phyloP scores from a whole-genome alignment of 352 stramenopile genomes.

The Phytophthora boehmeriae region DNA sequence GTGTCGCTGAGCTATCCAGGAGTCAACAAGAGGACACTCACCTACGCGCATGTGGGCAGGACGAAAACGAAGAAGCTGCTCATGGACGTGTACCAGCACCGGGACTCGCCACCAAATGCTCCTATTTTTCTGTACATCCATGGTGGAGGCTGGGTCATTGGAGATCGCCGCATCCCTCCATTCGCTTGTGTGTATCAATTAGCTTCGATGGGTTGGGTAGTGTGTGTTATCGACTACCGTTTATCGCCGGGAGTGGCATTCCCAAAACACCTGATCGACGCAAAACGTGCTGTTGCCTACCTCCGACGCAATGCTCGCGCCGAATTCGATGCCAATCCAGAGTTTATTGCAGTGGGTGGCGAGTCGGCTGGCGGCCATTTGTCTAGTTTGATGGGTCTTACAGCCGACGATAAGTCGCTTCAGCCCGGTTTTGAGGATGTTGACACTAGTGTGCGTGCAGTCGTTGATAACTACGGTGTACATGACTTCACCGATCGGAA shows the following conservation, averaged over 20 bases:
- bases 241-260: slow-evolving; percentile 64
- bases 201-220: slow-evolving; percentile 58
- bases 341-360: slow-evolving; percentile 66
- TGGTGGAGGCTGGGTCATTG: slow-evolving; percentile 68
- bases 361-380: slow-evolving; percentile 70
- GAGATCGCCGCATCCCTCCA: slow-evolving; percentile 53
- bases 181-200: slow-evolving; percentile 63
- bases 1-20: slow-evolving; percentile 52
- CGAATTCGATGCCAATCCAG: slow-evolving; percentile 45
- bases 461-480: slow-evolving; percentile 61
- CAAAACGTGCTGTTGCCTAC: slow-evolving; percentile 65
- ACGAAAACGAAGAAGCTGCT: slow-evolving; percentile 50
- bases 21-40: slow-evolving; percentile 46
- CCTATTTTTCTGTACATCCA: slow-evolving; percentile 76
- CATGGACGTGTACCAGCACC: slow-evolving; percentile 73
- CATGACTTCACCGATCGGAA: slow-evolving; percentile 67
- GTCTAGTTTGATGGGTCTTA: slow-evolving; percentile 55
- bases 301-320: slow-evolving; percentile 41
- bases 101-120: slow-evolving; percentile 42
- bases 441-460: slow-evolving; percentile 63
- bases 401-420: slow-evolving; percentile 47
- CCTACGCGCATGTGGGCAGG: slow-evolving; percentile 64
- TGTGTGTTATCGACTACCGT: slow-evolving; percentile 77
- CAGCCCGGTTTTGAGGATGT: slow-evolving; percentile 67
- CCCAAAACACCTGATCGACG: slow-evolving; percentile 66